Base-by-base conservation (phyloP, 257 asterid genomes). In the Solanum piurae region DNA sequence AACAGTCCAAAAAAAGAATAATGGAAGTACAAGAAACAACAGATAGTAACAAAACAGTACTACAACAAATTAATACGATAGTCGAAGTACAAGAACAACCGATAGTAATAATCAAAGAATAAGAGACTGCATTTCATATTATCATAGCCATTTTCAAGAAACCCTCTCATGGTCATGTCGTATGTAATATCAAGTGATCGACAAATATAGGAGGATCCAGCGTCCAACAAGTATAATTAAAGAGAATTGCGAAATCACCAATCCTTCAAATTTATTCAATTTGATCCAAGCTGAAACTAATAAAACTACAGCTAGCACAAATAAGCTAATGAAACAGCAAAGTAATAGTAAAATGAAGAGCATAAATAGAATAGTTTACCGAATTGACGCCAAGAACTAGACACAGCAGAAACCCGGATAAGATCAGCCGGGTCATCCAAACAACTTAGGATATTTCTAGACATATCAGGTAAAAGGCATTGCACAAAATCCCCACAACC, bases 361-460 rank as follows among this genome's bases (percentile, higher is more conserved):
- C 58, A 84, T 25, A 62, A n/a, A 44, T 52, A 14, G 76, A 80
- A 83, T 7, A 93, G 69, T 93, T 94, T 91, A 95, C 98, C 94
- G 83, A 93, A 93, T 9, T 87, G 92, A 62, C 93, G 94, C 98
- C 98, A 95, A 66, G 93, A 92, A 73, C 91, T 92, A 27, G 98
- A 95, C 86, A 95, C 98, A n/a, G 93, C 92, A 69, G 93, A 71
- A 33, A 88, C 93, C 23, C 97, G 97, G 75, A 92, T 92, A 80
- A 94, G 94, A 92, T 95, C 95, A 80, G 93, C 87, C 29, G 98
- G 97, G 87, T 95, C 94, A 82, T 93, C 94, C 94, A 94, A 92
- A 87, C 86, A 91, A 90, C 69, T 82, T 71, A 95, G 91, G 87
- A 94, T 94, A 86, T 90, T 92, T 6, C 89, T 12, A 79, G 95